These are phyloP conservation scores for Gracilaria domingensis DNA, from an alignment of 23 red algal species.

Conservation along the genomic window DNA sequence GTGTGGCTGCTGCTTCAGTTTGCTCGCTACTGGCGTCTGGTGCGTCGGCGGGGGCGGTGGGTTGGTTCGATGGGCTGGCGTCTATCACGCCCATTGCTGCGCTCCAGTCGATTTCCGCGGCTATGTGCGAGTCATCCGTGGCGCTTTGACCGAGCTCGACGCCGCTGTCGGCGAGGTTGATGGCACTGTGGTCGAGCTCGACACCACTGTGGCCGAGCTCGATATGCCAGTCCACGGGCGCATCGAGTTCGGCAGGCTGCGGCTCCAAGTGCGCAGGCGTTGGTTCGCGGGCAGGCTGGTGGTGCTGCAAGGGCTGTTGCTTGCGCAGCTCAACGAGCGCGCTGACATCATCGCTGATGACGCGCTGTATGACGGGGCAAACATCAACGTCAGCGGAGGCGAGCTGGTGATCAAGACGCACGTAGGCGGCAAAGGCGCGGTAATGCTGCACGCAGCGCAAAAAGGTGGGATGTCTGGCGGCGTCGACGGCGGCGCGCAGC, in stretches of 20 bases:
- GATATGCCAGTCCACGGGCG: constrained; percentile 7
- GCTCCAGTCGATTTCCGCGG: constrained; percentile 41
- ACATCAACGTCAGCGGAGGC: not conserved
- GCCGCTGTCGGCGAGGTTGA: not conserved
- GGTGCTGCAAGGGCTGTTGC: not conserved
- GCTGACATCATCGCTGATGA: constrained; percentile 34
- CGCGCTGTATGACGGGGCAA: not conserved
- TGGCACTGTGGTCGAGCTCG: too few species aligned
- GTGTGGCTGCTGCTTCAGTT: not conserved
- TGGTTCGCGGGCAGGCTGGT: too few species aligned
- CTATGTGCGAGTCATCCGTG: not conserved
- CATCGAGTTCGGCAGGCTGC: not conserved
- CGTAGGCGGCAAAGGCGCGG: constrained; percentile 1
- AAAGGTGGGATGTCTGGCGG: not conserved
- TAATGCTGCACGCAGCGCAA: constrained; percentile 17
- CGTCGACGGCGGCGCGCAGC: constrained; percentile 4
- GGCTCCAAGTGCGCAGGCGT: too few species aligned
- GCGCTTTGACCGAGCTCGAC: not conserved
- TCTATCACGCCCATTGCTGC: constrained; percentile 8
- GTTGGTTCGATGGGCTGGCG: too few species aligned
- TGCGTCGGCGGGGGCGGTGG: too few species aligned
- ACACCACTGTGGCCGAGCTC: constrained; percentile 27
- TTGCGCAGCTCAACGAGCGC: not conserved
- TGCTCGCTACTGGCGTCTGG: too few species aligned
- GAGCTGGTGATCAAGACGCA: not conserved